A percentile compares a stretch with the other conserved stretches of the same genome.
Evolutionary conservation across 1,284 basidiomycete species (phyloP).

Genomic region (Malassezia caprae): DNA sequence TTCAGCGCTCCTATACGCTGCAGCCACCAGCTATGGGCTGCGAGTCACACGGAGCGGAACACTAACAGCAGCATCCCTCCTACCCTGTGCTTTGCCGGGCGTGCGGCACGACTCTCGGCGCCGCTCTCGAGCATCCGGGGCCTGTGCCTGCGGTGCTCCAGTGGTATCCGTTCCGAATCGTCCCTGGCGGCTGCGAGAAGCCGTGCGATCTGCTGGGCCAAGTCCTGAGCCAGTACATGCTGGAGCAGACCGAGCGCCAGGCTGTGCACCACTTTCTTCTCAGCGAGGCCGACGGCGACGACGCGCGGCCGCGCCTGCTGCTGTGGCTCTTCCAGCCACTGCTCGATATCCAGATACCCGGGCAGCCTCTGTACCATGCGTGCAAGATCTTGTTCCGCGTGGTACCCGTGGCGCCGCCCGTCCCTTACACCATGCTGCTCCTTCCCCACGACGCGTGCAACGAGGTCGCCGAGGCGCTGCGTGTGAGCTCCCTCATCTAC

Average conservation of each 20-base stretch:
- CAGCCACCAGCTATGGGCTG: background rate
- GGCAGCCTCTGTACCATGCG: background rate
- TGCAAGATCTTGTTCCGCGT: slow-evolving; percentile 11
- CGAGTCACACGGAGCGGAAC: slow-evolving; percentile 3
- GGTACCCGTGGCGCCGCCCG: background rate
- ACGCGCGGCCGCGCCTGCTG: background rate
- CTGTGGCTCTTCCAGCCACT: slow-evolving; percentile 16
- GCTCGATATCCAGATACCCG: background rate
- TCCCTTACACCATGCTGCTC: background rate
- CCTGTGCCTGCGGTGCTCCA: background rate
- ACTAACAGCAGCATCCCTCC: slow-evolving; percentile 8
- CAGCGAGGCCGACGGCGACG: background rate
- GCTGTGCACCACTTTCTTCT: slow-evolving; percentile 16
- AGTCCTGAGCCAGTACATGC: slow-evolving; percentile 6
- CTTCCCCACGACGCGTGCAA: background rate
- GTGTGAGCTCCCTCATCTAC: background rate
- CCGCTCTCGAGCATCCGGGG: background rate
- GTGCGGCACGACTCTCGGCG: slow-evolving; percentile 3
- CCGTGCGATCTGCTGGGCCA: background rate
- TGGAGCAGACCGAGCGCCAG: slow-evolving; percentile 17
- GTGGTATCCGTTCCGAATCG: slow-evolving; percentile 1
- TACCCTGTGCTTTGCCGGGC: background rate
- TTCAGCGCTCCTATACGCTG: slow-evolving; percentile 7
- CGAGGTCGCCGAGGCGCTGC: background rate
- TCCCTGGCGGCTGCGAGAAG: background rate